A percentile compares a stretch with the other conserved stretches of the same genome.
phyloP scores from a whole-genome alignment of 805 yeast genomes.

The Myxozyma sirexii region DNA sequence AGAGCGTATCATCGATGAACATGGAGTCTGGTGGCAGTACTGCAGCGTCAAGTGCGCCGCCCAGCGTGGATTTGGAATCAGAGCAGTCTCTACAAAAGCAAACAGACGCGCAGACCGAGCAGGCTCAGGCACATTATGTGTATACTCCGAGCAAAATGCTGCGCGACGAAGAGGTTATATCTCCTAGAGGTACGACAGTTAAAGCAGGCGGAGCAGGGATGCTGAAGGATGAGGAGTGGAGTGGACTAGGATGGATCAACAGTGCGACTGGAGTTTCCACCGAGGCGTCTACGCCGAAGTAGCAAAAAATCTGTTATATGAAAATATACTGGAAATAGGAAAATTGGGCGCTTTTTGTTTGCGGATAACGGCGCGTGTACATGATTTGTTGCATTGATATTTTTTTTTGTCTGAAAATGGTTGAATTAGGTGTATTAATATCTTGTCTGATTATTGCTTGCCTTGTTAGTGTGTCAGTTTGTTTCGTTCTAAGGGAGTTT shows the following conservation, averaged over 20 bases:
- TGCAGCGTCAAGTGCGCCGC: conserved; percentile 16
- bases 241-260: conserved; percentile 12
- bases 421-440: too few relatives aligned
- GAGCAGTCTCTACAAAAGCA: background rate
- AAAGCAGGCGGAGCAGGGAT: background rate
- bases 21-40: conserved; percentile 13
- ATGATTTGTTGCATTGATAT: background rate
- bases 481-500: too few relatives aligned
- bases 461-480: too few relatives aligned
- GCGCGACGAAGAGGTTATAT: background rate
- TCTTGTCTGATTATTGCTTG: too few relatives aligned
- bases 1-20: background rate
- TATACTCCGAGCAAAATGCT: conserved; percentile 4
- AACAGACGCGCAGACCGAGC: background rate
- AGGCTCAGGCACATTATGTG: conserved; percentile 1
- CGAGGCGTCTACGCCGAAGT: conserved; percentile 2
- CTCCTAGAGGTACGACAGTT: conserved; percentile 9
- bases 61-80: conserved; percentile 18
- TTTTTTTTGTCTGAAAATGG: background rate
- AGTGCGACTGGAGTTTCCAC: background rate
- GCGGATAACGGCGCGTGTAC: background rate
- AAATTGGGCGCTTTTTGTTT: background rate
- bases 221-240: conserved; percentile 12
- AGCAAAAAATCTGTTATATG: background rate
- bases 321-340: background rate